These are phyloP conservation scores for Picochlorum sp. DNA, from an alignment of 139 green algal species.

Conservation along the genomic window DNA sequence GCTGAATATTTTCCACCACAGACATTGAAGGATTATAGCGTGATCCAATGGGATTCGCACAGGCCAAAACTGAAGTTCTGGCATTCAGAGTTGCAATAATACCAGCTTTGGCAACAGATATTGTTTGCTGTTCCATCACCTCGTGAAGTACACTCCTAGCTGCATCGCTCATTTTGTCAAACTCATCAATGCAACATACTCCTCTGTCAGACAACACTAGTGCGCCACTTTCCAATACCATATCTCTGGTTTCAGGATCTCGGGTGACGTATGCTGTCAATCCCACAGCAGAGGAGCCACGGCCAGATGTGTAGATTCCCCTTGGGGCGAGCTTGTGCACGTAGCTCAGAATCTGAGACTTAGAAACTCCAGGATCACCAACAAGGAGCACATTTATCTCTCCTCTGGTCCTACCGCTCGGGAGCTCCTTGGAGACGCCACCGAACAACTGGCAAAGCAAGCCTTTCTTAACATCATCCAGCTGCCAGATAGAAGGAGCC, in stretches of 20 bases:
- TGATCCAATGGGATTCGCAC: constrained; percentile 61
- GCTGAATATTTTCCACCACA: constrained; percentile 95
- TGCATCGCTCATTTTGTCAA: constrained; percentile 97
- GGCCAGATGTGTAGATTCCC: constrained; percentile 91
- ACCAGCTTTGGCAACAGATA: constrained; percentile 94
- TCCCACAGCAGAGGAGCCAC: constrained; percentile 83
- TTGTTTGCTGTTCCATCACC: constrained; percentile 99
- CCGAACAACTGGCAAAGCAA: constrained; percentile 75
- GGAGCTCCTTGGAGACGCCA: constrained; percentile 53
- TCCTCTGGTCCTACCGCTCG: constrained; percentile 40
- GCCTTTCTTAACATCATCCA: constrained; percentile 96
- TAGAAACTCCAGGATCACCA: constrained; percentile 87
- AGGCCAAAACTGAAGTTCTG: constrained; percentile 71
- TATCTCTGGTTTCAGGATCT: constrained; percentile 84
- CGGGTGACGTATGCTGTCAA: constrained; percentile 93
- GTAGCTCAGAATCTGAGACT: constrained; percentile 92
- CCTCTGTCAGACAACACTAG: constrained; percentile 87
- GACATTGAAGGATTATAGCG: constrained; percentile 80
- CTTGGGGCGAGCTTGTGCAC: constrained; percentile 90
- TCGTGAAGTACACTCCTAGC: constrained; percentile 82
- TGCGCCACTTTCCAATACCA: constrained; percentile 92
- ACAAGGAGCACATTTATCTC: constrained; percentile 97
- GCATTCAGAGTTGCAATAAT: constrained; percentile 97
- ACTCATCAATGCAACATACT: constrained; percentile 99
- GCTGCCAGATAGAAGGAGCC: constrained; percentile 92